Evolutionary conservation across 306 rosid genomes (phyloP).

Genomic region (Acmispon strigosus): DNA sequence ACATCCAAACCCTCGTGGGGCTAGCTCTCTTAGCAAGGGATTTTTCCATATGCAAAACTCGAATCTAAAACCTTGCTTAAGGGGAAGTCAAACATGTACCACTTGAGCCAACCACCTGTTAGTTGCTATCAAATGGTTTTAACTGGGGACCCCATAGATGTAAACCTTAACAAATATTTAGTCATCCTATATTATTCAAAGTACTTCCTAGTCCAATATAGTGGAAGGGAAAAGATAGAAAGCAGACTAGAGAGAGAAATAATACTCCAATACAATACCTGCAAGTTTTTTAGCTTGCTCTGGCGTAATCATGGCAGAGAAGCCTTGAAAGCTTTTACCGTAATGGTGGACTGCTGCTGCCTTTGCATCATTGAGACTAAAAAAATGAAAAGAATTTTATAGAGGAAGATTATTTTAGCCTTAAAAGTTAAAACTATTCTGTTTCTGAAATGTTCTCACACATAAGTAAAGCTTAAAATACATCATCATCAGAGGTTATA

Average conservation of each 20-base stretch:
- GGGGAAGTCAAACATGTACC: too few species aligned
- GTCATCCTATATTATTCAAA: background rate
- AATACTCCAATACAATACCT: conserved; percentile 26
- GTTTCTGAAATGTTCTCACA: background rate
- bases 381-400: conserved; percentile 22
- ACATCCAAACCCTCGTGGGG: too few species aligned
- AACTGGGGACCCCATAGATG: background rate
- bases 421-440: background rate
- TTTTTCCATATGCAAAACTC: too few species aligned
- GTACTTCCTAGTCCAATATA: background rate
- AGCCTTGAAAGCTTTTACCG: conserved; percentile 60
- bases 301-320: conserved; percentile 61
- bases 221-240: background rate
- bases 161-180: background rate
- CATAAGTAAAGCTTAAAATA: background rate
- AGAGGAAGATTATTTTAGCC: background rate
- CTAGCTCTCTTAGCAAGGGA: too few species aligned
- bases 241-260: background rate
- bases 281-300: conserved; percentile 52
- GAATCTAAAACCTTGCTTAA: too few species aligned
- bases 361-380: conserved; percentile 40
- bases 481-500: background rate
- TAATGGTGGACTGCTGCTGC: conserved; percentile 49
- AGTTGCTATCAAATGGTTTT: background rate
- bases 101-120: too few species aligned